Conservation (phyloP, 345 rosid species). For the thale cress (Arabidopsis thaliana) region TAIR10.1 NC_003070.9:6827501-6828000, state of each 20-base stretch:
- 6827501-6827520: slow-evolving; percentile 93
- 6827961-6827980: neutral
- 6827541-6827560: slow-evolving; percentile 88
- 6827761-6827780: slow-evolving; percentile 96
- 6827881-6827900: neutral
- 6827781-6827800: slow-evolving; percentile 89
- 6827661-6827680: slow-evolving; percentile 77
- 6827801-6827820: slow-evolving; percentile 95
- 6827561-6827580: slow-evolving; percentile 76
- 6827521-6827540: slow-evolving; percentile 89
- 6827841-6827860: neutral
- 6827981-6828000: slow-evolving; percentile 38
- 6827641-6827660: slow-evolving; percentile 11
- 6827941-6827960: neutral
- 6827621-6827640: no score
- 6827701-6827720: slow-evolving; percentile 84
- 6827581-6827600: slow-evolving; percentile 37
- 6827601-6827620: neutral
- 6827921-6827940: slow-evolving; percentile 18
- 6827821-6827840: slow-evolving; percentile 62
- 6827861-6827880: neutral
- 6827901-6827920: slow-evolving; percentile 7
- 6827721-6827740: slow-evolving; percentile 86
- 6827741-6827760: slow-evolving; percentile 96
- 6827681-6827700: slow-evolving; percentile 97